phyloP scores from a whole-genome alignment of 1,284 basidiomycete species.

The Puccinia novopanici region DNA sequence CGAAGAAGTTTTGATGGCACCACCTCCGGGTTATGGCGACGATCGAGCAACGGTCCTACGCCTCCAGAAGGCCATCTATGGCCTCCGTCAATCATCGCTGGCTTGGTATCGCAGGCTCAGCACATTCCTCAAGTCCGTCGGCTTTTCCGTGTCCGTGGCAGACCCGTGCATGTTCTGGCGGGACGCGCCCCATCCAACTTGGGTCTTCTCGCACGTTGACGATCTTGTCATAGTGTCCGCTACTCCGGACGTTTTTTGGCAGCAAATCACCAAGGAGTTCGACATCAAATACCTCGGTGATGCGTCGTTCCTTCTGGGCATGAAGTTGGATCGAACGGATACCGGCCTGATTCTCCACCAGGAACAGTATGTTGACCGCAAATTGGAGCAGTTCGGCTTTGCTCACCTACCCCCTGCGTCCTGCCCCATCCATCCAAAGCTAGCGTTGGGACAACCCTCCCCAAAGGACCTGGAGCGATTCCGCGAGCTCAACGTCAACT shows the following conservation, averaged over 20 bases:
- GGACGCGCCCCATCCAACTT: background rate
- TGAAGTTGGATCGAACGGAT: background rate
- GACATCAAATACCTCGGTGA: background rate
- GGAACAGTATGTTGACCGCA: background rate
- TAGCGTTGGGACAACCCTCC: background rate
- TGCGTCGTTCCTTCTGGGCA: background rate
- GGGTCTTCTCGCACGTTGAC: background rate
- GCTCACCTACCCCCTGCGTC: background rate
- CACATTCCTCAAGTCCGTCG: background rate
- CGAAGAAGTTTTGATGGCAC: background rate
- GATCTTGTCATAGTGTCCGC: background rate
- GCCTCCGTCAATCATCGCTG: background rate
- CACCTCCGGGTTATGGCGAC: background rate
- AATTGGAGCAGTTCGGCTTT: background rate
- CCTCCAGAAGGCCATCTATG: slow-evolving; percentile 21
- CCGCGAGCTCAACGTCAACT: background rate
- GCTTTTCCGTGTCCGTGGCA: background rate
- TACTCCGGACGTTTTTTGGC: background rate
- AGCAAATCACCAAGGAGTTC: background rate
- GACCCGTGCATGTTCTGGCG: slow-evolving; percentile 20
- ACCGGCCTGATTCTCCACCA: background rate
- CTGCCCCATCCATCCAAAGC: background rate
- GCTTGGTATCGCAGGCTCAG: background rate
- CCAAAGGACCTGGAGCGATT: background rate
- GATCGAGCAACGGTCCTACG: background rate